Evolutionary conservation across 1,284 basidiomycete species (phyloP).

Genomic region (Pseudozyma tsukubaensis): DNA sequence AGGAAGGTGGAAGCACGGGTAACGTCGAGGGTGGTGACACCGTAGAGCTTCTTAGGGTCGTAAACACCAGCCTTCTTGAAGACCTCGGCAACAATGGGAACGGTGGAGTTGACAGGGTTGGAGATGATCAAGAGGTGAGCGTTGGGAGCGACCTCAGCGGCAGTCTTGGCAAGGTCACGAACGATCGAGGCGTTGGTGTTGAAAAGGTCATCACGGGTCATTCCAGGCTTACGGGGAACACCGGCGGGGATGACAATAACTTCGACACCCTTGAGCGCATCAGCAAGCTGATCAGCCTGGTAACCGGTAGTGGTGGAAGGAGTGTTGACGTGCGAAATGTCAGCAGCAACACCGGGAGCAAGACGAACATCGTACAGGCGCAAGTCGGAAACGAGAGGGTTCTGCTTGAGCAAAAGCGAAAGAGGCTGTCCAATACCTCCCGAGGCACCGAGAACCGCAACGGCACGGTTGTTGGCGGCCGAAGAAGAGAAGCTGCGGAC

Average conservation of each 20-base stretch:
- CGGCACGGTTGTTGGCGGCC: slow-evolving; percentile 79
- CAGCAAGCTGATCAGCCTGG: slow-evolving; percentile 78
- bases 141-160: slow-evolving; percentile 86
- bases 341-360: slow-evolving; percentile 71
- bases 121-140: slow-evolving; percentile 95
- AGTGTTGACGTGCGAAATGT: slow-evolving; percentile 83
- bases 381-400: slow-evolving; percentile 81
- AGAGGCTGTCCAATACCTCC: slow-evolving; percentile 86
- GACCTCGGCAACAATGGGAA: slow-evolving; percentile 93
- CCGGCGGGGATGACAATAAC: slow-evolving; percentile 98
- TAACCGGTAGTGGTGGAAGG: slow-evolving; percentile 84
- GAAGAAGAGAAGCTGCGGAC: slow-evolving; percentile 82
- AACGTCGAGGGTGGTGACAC: slow-evolving; percentile 97
- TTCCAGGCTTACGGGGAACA: slow-evolving; percentile 72
- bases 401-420: slow-evolving; percentile 86
- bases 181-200: slow-evolving; percentile 97
- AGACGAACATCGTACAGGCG: slow-evolving; percentile 67
- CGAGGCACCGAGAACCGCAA: slow-evolving; percentile 85
- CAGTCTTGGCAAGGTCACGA: slow-evolving; percentile 89
- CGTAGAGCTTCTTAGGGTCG: slow-evolving; percentile 77
- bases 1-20: slow-evolving; percentile 95
- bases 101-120: slow-evolving; percentile 82
- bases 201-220: slow-evolving; percentile 99
- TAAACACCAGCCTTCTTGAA: slow-evolving; percentile 94
- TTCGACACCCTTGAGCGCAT: slow-evolving; percentile 84